Evolutionary conservation across 805 yeast species (phyloP).

Genomic region (Tetrapisispora phaffii): DNA sequence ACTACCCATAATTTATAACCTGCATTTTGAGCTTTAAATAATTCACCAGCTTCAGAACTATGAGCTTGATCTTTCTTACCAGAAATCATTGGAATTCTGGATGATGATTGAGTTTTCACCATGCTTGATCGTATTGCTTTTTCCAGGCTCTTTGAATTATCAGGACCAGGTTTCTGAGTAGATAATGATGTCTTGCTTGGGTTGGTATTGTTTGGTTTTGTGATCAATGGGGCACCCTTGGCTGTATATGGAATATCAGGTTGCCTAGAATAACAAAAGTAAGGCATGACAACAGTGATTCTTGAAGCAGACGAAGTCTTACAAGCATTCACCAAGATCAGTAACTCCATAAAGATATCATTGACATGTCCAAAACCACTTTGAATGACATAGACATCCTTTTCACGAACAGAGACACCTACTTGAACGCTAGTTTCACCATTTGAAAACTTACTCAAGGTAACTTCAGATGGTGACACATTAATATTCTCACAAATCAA

Average conservation of each 20-base stretch:
- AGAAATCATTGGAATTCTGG: constrained; percentile 31
- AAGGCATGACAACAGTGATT: constrained; percentile 85
- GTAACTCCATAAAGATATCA: constrained; percentile 72
- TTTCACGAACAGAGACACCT: constrained; percentile 84
- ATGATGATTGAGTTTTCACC: constrained; percentile 16
- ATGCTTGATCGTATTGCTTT: constrained; percentile 14
- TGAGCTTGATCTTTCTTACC: constrained; percentile 25
- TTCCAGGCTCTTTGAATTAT: constrained; percentile 12
- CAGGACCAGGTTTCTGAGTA: constrained; percentile 20
- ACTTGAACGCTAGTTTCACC: constrained; percentile 91
- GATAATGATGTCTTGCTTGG: constrained; percentile 33
- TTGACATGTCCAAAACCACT: constrained; percentile 81
- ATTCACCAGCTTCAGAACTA: constrained; percentile 23
- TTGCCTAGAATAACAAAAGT: constrained; percentile 92
- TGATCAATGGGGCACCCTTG: constrained; percentile 59
- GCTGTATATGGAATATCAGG: constrained; percentile 83
- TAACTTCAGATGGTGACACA: constrained; percentile 59
- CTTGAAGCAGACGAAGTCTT: constrained; percentile 82
- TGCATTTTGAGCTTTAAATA: constrained; percentile 36
- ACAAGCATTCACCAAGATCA: constrained; percentile 84
- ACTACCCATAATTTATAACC: constrained; percentile 94
- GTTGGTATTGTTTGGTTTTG: constrained; percentile 25
- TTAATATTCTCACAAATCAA: constrained; percentile 70
- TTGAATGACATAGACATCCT: constrained; percentile 88
- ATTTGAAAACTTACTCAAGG: constrained; percentile 62